A percentile compares a stretch with the other conserved stretches of the same genome.
These are phyloP conservation scores for Climacium dendroides DNA, from an alignment of 225 moss, liverwort and hornwort genomes.

Conservation along the genomic window DNA sequence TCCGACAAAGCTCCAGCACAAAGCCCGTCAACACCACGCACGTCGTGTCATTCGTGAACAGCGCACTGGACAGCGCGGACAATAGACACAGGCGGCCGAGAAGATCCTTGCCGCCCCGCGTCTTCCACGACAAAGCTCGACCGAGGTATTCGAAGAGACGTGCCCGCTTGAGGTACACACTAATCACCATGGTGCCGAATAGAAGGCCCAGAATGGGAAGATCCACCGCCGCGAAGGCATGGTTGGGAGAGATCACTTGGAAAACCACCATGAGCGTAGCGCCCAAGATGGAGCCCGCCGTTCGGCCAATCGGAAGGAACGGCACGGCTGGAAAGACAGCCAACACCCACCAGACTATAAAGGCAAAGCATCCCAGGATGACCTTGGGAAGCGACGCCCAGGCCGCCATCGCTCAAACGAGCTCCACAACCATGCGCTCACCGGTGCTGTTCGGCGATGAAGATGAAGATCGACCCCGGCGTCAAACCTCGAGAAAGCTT, in stretches of 20 bases:
- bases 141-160: constrained; percentile 49
- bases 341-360: constrained; percentile 63
- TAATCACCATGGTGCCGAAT: constrained; percentile 84
- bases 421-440: neutral
- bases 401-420: neutral
- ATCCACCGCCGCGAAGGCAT: constrained; percentile 57
- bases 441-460: neutral
- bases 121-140: constrained; percentile 42
- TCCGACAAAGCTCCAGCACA: constrained; percentile 56
- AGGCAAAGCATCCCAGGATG: constrained; percentile 47
- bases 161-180: constrained; percentile 52
- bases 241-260: constrained; percentile 33
- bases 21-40: constrained; percentile 78
- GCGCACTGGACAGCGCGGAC: constrained; percentile 68
- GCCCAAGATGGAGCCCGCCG: constrained; percentile 73
- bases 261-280: constrained; percentile 77
- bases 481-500: neutral
- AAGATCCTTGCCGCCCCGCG: constrained; percentile 54
- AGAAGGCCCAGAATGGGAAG: constrained; percentile 71
- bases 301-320: constrained; percentile 69
- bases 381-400: constrained; percentile 26
- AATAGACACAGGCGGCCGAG: constrained; percentile 57
- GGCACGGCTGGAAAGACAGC: constrained; percentile 74
- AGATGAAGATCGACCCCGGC: neutral
- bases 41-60: constrained; percentile 88